These are phyloP conservation scores for Fragilaria crotonensis DNA, from an alignment of 108 stramenopile species.

Conservation along the genomic window DNA sequence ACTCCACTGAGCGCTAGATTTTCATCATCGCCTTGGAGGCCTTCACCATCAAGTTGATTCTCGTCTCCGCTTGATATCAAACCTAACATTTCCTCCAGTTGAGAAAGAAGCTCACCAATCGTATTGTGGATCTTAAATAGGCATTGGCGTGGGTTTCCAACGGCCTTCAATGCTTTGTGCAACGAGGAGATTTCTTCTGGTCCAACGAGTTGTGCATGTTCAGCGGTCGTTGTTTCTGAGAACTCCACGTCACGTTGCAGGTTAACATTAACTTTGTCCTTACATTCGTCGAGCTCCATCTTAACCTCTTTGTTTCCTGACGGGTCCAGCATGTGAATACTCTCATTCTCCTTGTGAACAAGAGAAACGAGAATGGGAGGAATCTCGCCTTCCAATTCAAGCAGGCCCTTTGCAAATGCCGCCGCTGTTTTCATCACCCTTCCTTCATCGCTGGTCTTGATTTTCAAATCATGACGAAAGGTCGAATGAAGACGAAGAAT, in stretches of 20 bases:
- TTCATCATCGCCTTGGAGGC: slow-evolving; percentile 58
- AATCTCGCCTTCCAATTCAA: slow-evolving; percentile 96
- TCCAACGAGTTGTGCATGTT: slow-evolving; percentile 62
- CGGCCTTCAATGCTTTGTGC: slow-evolving; percentile 63
- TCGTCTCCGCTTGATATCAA: slow-evolving; percentile 66
- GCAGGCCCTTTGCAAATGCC: slow-evolving; percentile 91
- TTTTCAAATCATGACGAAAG: slow-evolving; percentile 98
- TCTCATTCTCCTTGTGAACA: slow-evolving; percentile 91
- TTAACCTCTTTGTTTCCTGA: slow-evolving; percentile 94
- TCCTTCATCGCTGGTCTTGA: slow-evolving; percentile 96
- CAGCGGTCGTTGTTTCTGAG: slow-evolving; percentile 45
- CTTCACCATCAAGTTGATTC: slow-evolving; percentile 70
- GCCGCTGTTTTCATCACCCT: slow-evolving; percentile 99
- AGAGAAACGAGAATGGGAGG: slow-evolving; percentile 97
- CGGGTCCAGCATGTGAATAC: slow-evolving; percentile 91
- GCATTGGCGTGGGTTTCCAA: slow-evolving; percentile 85
- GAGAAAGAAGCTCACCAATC: slow-evolving; percentile 76
- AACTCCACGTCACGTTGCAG: slow-evolving; percentile 83
- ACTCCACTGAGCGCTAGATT: slow-evolving; percentile 80
- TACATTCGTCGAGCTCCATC: slow-evolving; percentile 77
- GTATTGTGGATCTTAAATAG: slow-evolving; percentile 73
- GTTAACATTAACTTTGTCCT: slow-evolving; percentile 65
- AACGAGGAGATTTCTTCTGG: slow-evolving; percentile 66
- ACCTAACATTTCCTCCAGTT: slow-evolving; percentile 81
- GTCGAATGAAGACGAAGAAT: slow-evolving; percentile 97